phyloP scores from a whole-genome alignment of 495 filamentous ascomycete species.

The Alectoria sarmentosa region DNA sequence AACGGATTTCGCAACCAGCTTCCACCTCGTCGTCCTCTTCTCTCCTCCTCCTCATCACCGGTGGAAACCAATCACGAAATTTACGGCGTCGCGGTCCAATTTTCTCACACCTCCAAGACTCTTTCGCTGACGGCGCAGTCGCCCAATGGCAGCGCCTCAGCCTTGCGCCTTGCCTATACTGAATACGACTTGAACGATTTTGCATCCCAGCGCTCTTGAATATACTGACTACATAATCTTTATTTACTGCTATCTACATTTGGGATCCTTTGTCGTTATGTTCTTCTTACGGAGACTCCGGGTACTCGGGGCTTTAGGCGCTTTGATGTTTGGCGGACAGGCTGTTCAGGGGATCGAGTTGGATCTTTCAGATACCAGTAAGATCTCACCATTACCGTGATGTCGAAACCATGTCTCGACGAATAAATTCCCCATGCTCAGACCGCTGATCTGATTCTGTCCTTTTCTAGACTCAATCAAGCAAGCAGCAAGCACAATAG shows the following conservation, averaged over 20 bases:
- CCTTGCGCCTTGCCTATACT: not conserved
- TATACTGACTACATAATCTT: conserved; percentile 6
- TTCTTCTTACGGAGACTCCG: conserved; percentile 11
- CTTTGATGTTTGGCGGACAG: conserved; percentile 16
- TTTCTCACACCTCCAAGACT: not conserved
- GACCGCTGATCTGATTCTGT: conserved; percentile 5
- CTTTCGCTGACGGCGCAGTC: conserved; percentile 6
- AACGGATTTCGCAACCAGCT: not conserved
- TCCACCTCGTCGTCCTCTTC: not conserved
- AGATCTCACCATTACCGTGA: not conserved
- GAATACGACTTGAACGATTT: conserved; percentile 1
- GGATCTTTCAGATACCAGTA: conserved; percentile 24
- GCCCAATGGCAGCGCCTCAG: conserved; percentile 24
- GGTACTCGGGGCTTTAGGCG: conserved; percentile 15
- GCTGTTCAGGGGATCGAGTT: conserved; percentile 19
- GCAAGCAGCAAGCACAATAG: conserved; percentile 49
- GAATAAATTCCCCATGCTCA: not conserved
- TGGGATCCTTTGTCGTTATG: conserved; percentile 14
- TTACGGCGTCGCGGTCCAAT: not conserved
- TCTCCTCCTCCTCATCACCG: not conserved
- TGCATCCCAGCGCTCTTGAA: conserved; percentile 1
- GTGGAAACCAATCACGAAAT: not conserved
- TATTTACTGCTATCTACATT: conserved; percentile 5
- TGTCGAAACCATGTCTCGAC: not conserved
- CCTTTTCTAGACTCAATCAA: conserved; percentile 54